Base-by-base conservation (phyloP, 1,284 basidiomycete species). In the Boletellus deceptivus region DNA sequence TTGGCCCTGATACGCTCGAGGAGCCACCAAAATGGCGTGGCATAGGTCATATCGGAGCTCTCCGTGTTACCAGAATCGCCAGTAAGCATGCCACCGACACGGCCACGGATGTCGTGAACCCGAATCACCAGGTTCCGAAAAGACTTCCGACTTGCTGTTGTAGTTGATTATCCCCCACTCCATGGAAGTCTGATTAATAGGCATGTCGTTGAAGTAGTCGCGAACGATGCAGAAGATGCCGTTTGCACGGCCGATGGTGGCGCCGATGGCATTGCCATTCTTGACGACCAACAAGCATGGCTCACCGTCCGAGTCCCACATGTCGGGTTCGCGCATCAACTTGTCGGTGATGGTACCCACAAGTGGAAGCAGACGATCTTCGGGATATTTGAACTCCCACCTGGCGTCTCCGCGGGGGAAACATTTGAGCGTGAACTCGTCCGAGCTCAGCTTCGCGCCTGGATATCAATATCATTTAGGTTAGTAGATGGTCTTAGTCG, bases 211-310 rank as follows among this genome's bases (percentile, higher is more conserved):
- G 38, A 51, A 50, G 58, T 65, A 64, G 9, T 60, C 49, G 34
- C 67, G 65, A 48, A 59, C 57, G 56, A 60, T 57, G 43, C 69
- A 70, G 40, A 56, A 55, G 59, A 70, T 40, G 50, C 61, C 64
- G 45, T 58, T 72, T 14, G 62, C 63, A 38, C 62, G 65, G 55
- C 71, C 70, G 36, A 72, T 44, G 47, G 71, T 72, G 44, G 59
- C 50, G 54, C 59, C 64, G 27, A 63, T 14, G 55, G 54, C 42
- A 25, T 20, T 20, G 20, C 20, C 20, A 20, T 4, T 20, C 20
- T 20, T 20, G 20, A 20, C 20, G 3, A 20, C 20, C 20, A 20
- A 20, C 20, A 20, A 20, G 4, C 20, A 20, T 4, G 20, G 20
- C 20, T 69, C 55, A 46, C 56, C 56, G 43, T 67, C 50, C 35